phyloP scores from a whole-genome alignment of 768 basidiomycete species.

The Roridomyces roridus region DNA sequence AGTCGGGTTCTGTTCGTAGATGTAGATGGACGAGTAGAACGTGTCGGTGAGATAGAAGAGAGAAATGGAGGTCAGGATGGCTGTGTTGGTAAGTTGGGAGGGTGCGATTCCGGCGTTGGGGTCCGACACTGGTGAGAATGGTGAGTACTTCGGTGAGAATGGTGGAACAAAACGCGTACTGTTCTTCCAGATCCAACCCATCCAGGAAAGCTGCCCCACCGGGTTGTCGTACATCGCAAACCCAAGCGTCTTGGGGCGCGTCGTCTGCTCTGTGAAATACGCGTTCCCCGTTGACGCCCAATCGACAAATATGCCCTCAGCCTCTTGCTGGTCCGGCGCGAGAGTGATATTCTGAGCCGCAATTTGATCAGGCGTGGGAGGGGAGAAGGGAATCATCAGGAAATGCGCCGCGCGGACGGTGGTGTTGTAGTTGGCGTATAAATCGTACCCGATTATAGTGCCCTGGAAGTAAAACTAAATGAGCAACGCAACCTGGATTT shows the following conservation, averaged over 20 bases:
- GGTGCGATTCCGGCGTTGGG: conserved; percentile 6
- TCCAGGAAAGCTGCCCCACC: conserved; percentile 30
- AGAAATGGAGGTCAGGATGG: conserved; percentile 29
- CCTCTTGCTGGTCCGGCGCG: neutral
- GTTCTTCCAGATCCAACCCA: conserved; percentile 28
- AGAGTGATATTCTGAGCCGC: conserved; percentile 2
- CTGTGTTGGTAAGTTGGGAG: neutral
- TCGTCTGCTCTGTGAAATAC: neutral
- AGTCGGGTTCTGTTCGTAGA: conserved; percentile 10
- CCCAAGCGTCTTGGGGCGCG: conserved; percentile 30
- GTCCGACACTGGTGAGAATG: conserved; percentile 6
- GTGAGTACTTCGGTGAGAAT: neutral
- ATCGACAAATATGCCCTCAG: neutral
- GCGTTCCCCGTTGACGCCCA: neutral
- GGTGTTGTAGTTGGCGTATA: conserved; percentile 10
- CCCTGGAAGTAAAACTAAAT: too few species aligned
- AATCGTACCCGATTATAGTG: neutral
- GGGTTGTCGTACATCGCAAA: conserved; percentile 29
- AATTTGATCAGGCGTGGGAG: conserved; percentile 5
- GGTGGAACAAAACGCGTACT: conserved; percentile 3
- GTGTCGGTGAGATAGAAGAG: conserved; percentile 30
- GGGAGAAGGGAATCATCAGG: conserved; percentile 16
- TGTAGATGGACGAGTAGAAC: conserved; percentile 23
- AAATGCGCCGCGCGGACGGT: conserved; percentile 19
- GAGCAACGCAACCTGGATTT: too few species aligned